Percentiles rank a stretch among this genome's conserved stretches.
phyloP scores from a whole-genome alignment of 345 rosid species.

The Rhodamnia rubescens region DNA sequence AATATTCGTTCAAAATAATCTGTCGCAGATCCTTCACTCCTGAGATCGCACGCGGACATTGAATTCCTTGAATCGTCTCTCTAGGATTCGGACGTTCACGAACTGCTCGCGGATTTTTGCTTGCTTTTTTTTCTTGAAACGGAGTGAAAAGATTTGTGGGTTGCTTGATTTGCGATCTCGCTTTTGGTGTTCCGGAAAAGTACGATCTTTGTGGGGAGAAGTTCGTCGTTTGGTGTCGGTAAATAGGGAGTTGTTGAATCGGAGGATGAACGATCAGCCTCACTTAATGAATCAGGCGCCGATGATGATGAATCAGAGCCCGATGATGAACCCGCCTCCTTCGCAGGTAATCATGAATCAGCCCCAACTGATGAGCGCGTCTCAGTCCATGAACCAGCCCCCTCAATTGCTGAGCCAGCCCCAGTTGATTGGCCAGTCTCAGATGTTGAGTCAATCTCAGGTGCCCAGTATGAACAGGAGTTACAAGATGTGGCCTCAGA shows the following conservation, averaged over 20 bases:
- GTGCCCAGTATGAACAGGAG: slow-evolving; percentile 24
- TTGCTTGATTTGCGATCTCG: background rate
- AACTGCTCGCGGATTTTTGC: background rate
- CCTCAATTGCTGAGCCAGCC: slow-evolving; percentile 18
- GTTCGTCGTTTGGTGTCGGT: background rate
- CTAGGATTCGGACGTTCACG: background rate
- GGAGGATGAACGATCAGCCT: slow-evolving; percentile 42
- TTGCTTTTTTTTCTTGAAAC: background rate
- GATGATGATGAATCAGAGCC: slow-evolving; percentile 13
- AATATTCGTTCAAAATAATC: background rate
- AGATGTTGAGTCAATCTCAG: slow-evolving; percentile 14
- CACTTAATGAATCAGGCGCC: slow-evolving; percentile 22
- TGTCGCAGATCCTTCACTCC: background rate
- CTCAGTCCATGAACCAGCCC: slow-evolving; percentile 28
- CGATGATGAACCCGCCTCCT: background rate
- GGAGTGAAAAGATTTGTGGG: background rate
- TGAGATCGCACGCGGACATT: background rate
- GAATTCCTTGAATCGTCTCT: background rate
- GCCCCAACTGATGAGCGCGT: slow-evolving; percentile 28
- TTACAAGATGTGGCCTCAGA: slow-evolving; percentile 27
- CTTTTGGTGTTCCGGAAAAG: background rate
- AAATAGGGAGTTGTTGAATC: background rate
- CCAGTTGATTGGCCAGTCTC: slow-evolving; percentile 17
- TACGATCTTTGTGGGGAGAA: background rate
- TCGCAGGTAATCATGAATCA: slow-evolving; percentile 20